Percentiles rank a stretch among this genome's conserved stretches.
phyloP scores from a whole-genome alignment of 1,284 basidiomycete species.

The Heliocybe sulcata region DNA sequence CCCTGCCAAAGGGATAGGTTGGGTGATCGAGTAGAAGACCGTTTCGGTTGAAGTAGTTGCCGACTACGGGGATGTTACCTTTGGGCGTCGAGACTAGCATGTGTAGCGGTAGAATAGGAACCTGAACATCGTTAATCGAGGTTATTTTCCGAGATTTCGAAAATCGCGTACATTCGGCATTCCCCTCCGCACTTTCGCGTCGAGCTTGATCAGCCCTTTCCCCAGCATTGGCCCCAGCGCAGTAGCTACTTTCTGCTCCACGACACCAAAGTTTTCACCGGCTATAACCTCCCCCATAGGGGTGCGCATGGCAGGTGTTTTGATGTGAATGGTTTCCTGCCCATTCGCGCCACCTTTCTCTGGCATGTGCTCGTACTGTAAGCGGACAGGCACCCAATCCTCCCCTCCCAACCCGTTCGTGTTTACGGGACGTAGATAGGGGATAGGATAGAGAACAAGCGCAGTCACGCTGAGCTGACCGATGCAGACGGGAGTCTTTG shows the following conservation, averaged over 20 bases:
- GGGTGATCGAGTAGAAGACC: slow-evolving; percentile 82
- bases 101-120: slow-evolving; percentile 76
- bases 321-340: slow-evolving; percentile 78
- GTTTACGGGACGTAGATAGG: slow-evolving; percentile 44
- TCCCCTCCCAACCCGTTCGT: slow-evolving; percentile 26
- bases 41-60: slow-evolving; percentile 63
- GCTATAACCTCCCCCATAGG: slow-evolving; percentile 41
- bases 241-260: slow-evolving; percentile 78
- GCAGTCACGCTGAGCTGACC: slow-evolving; percentile 79
- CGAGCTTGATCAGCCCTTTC: slow-evolving; percentile 78
- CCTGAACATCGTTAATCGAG: slow-evolving; percentile 28
- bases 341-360: slow-evolving; percentile 40
- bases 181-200: slow-evolving; percentile 69
- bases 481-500: slow-evolving; percentile 82
- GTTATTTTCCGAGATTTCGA: slow-evolving; percentile 2
- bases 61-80: slow-evolving; percentile 80
- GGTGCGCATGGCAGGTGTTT: slow-evolving; percentile 48
- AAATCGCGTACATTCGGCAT: slow-evolving; percentile 46
- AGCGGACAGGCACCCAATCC: slow-evolving; percentile 74
- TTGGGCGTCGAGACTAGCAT: slow-evolving; percentile 90
- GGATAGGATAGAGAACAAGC: slow-evolving; percentile 80
- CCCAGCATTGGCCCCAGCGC: slow-evolving; percentile 75
- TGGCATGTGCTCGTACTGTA: slow-evolving; percentile 63
- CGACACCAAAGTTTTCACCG: slow-evolving; percentile 74
- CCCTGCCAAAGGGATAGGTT: slow-evolving; percentile 43